A percentile compares a stretch with the other conserved stretches of the same genome.
These are phyloP conservation scores for Rhizopus sp. DNA, from an alignment of 371 early-diverging fungal species.

Conservation along the genomic window DNA sequence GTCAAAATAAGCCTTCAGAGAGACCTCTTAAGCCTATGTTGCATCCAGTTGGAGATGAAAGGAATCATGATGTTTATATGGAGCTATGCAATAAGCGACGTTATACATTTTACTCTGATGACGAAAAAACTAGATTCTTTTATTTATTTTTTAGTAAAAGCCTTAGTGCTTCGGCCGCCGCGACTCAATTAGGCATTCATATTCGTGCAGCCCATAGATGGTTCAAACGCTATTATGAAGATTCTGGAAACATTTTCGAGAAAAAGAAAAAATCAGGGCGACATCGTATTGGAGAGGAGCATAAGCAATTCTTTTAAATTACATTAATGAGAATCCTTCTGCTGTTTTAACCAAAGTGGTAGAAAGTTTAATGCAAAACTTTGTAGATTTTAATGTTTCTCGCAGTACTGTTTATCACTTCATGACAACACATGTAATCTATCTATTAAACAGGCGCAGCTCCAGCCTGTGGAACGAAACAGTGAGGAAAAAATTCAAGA, in stretches of 20 bases:
- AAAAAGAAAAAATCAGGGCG: constrained; percentile 4
- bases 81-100: constrained; percentile 22
- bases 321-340: constrained; percentile 19
- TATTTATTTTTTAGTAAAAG: constrained; percentile 20
- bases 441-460: constrained; percentile 19
- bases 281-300: constrained; percentile 13
- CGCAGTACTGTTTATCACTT: constrained; percentile 17
- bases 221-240: no score
- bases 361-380: constrained; percentile 12
- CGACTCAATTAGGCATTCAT: constrained; percentile 13
- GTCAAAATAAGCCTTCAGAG: constrained; percentile 13
- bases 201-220: no score
- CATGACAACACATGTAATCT: constrained; percentile 19
- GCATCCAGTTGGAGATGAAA: constrained; percentile 5
- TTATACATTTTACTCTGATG: constrained; percentile 24
- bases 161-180: constrained; percentile 15
- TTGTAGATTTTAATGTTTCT: constrained; percentile 19
- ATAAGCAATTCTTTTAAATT: constrained; percentile 13
- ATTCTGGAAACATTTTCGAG: no score
- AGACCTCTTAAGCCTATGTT: constrained; percentile 5
- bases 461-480: constrained; percentile 13
- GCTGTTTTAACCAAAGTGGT: constrained; percentile 14
- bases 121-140: constrained; percentile 25
- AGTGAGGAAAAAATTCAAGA: constrained; percentile 10
- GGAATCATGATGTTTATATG: constrained; percentile 8